Conservation (phyloP, 371 early-diverging fungal genomes). For the Rhizomucor miehei region DNA sequence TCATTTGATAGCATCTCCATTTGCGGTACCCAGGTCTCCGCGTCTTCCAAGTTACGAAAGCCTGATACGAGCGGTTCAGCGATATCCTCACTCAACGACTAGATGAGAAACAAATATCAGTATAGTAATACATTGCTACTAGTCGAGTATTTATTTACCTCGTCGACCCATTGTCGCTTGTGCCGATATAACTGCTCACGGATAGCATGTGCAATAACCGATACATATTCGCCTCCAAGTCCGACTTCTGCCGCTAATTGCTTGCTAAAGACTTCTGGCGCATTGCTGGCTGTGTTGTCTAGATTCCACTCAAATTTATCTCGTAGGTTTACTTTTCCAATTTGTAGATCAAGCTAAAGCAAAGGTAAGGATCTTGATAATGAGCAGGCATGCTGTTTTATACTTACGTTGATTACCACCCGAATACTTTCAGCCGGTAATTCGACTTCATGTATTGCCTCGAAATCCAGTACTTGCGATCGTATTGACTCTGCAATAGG, state of each 20-base stretch:
- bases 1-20: constrained; percentile 77
- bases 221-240: constrained; percentile 87
- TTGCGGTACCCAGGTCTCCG: constrained; percentile 78
- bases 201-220: constrained; percentile 84
- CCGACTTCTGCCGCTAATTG: constrained; percentile 83
- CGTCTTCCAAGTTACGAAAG: constrained; percentile 66
- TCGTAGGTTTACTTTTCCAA: constrained; percentile 79
- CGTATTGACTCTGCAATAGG: constrained; percentile 83
- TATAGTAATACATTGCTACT: neutral
- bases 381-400: neutral
- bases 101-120: neutral
- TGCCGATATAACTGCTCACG: constrained; percentile 80
- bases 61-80: constrained; percentile 49
- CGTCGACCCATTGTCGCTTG: constrained; percentile 66
- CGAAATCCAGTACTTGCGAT: constrained; percentile 48
- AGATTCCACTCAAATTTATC: constrained; percentile 96
- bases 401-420: constrained; percentile 44
- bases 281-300: constrained; percentile 49
- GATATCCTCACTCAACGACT: constrained; percentile 38
- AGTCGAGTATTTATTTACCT: constrained; percentile 20
- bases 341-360: constrained; percentile 78
- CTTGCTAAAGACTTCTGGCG: constrained; percentile 85
- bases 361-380: neutral
- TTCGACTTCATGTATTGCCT: constrained; percentile 34
- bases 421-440: constrained; percentile 31